A percentile compares a stretch with the other conserved stretches of the same genome.
These are phyloP conservation scores for Irpex sp. DNA, from an alignment of 1,284 basidiomycete genomes.

Conservation along the genomic window DNA sequence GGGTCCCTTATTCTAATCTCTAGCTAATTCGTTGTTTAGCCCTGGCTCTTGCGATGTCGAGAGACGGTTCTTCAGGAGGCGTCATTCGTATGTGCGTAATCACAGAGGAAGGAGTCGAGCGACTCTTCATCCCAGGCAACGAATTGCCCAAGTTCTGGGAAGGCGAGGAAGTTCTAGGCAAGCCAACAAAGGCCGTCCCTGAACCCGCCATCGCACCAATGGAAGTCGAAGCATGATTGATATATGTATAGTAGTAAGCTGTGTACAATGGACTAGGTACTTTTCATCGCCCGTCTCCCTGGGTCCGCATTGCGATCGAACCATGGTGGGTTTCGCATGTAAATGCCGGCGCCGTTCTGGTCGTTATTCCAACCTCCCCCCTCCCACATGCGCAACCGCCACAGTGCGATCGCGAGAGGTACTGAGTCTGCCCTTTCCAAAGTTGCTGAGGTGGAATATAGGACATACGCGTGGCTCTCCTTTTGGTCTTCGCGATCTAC, in stretches of 20 bases:
- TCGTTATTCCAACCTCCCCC: constrained; percentile 33
- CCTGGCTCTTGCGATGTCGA: constrained; percentile 92
- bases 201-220: constrained; percentile 46
- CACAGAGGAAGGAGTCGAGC: constrained; percentile 87
- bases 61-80: constrained; percentile 97
- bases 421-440: constrained; percentile 53
- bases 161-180: constrained; percentile 65
- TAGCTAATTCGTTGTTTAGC: constrained; percentile 45
- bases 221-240: constrained; percentile 57
- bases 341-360: constrained; percentile 4
- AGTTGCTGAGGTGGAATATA: constrained; percentile 49
- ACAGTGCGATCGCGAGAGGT: constrained; percentile 63
- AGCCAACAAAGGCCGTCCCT: constrained; percentile 29
- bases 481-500: constrained; percentile 32
- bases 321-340: constrained; percentile 1
- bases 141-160: constrained; percentile 87
- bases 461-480: constrained; percentile 66
- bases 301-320: background rate
- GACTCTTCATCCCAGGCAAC: constrained; percentile 94
- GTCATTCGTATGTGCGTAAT: constrained; percentile 98
- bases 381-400: constrained; percentile 76
- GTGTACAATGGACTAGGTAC: constrained; percentile 8
- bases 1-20: background rate
- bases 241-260: constrained; percentile 5
- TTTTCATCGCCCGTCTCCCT: background rate